Evolutionary conservation across 2,329 filamentous ascomycete genomes (phyloP).

Genomic region (Colletotrichum lini): DNA sequence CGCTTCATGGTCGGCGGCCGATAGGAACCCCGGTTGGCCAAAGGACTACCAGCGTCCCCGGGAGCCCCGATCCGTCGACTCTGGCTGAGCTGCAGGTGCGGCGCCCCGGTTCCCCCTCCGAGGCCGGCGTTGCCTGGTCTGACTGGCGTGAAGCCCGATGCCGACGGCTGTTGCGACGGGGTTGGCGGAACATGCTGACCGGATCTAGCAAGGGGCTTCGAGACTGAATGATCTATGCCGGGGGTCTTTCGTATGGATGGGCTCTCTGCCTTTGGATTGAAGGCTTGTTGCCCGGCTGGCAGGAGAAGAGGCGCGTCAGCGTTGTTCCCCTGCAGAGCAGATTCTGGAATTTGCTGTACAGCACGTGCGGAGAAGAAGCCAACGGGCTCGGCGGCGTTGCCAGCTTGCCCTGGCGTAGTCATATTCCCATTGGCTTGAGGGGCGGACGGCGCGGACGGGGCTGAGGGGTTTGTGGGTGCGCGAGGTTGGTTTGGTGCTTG

Average conservation of each 20-base stretch:
- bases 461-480: conserved; percentile 40
- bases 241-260: conserved; percentile 92
- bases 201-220: conserved; percentile 77
- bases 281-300: conserved; percentile 65
- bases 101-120: conserved; percentile 50
- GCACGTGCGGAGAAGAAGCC: conserved; percentile 81
- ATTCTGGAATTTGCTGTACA: conserved; percentile 69
- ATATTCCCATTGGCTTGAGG: conserved; percentile 27
- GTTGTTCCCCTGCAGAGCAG: conserved; percentile 56
- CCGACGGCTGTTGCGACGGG: conserved; percentile 46
- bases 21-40: conserved; percentile 72
- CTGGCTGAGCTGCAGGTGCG: conserved; percentile 69
- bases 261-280: conserved; percentile 82
- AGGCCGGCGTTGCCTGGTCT: conserved; percentile 30
- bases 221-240: conserved; percentile 85
- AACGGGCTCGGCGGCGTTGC: conserved; percentile 57
- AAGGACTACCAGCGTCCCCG: conserved; percentile 66
- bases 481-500: conserved; percentile 45
- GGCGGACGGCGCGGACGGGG: conserved; percentile 38
- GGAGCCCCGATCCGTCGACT: conserved; percentile 73
- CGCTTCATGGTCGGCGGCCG: conserved; percentile 68
- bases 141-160: conserved; percentile 41
- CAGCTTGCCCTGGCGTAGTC: conserved; percentile 45
- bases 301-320: conserved; percentile 56
- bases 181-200: conserved; percentile 65